phyloP scores from a whole-genome alignment of 306 rosid genomes.

The Glycyrrhiza uralensis region DNA sequence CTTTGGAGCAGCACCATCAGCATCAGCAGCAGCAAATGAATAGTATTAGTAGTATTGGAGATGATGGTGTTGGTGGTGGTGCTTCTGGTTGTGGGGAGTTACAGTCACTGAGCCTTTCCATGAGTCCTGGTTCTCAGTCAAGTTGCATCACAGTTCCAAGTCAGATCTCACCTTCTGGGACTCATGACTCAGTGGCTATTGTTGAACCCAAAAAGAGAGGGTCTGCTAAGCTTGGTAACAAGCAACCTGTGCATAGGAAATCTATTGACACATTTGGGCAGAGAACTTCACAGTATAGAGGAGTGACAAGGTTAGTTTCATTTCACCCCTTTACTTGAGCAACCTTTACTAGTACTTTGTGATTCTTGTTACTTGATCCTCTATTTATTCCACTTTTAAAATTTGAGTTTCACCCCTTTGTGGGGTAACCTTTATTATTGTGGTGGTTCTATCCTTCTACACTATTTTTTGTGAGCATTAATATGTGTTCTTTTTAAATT shows the following conservation, averaged over 20 bases:
- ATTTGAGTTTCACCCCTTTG: neutral
- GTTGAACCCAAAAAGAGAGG: constrained; percentile 70
- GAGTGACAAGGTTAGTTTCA: constrained; percentile 72
- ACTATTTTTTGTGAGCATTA: neutral
- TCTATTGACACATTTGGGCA: constrained; percentile 90
- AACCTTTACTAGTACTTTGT: neutral
- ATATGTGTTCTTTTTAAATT: neutral
- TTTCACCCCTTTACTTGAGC: neutral
- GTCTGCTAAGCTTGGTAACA: constrained; percentile 44
- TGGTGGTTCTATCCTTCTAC: neutral
- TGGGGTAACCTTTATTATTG: neutral
- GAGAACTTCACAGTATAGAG: constrained; percentile 95
- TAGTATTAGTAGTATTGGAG: constrained; percentile 16
- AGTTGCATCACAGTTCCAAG: constrained; percentile 72
- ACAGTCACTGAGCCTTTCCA: constrained; percentile 59
- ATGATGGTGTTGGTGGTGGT: constrained; percentile 27
- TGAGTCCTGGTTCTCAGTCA: constrained; percentile 88
- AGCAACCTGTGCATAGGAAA: constrained; percentile 85
- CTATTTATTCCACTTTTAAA: neutral
- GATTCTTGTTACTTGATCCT: neutral
- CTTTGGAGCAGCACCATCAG: constrained; percentile 50
- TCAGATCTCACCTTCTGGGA: constrained; percentile 47
- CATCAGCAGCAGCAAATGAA: constrained; percentile 52
- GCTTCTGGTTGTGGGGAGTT: constrained; percentile 49
- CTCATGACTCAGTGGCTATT: constrained; percentile 23